A percentile compares a stretch with the other conserved stretches of the same genome.
Evolutionary conservation across 176 grass and related monocot genomes (phyloP).

Genomic region (Coix lacrymajobi): DNA sequence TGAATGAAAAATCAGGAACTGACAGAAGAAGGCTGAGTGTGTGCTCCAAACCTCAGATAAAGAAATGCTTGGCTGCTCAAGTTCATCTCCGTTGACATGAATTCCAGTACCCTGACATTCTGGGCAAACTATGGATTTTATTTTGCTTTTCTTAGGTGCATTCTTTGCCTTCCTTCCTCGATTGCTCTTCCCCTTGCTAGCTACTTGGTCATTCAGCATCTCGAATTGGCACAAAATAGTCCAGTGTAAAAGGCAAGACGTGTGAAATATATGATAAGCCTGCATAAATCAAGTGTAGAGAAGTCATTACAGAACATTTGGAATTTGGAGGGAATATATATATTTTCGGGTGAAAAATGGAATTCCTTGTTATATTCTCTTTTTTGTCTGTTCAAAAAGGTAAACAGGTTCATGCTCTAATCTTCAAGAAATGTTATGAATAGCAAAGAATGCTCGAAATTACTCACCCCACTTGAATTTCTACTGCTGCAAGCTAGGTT

Average conservation of each 20-base stretch:
- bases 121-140: slow-evolving; percentile 74
- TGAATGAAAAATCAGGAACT: slow-evolving; percentile 20
- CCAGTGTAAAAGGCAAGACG: slow-evolving; percentile 94
- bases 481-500: slow-evolving; percentile 87
- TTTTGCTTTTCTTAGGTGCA: slow-evolving; percentile 51
- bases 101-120: slow-evolving; percentile 95
- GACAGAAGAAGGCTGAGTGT: background rate
- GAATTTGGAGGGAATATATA: background rate
- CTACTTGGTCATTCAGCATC: slow-evolving; percentile 49
- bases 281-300: background rate
- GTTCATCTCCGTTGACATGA: slow-evolving; percentile 61
- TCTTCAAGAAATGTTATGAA: background rate
- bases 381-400: background rate
- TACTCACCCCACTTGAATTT: slow-evolving; percentile 82
- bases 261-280: slow-evolving; percentile 67
- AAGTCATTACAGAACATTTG: background rate
- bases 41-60: slow-evolving; percentile 73
- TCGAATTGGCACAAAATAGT: slow-evolving; percentile 85
- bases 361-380: too few relatives aligned
- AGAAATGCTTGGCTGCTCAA: slow-evolving; percentile 81
- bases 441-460: slow-evolving; percentile 3
- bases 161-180: slow-evolving; percentile 83
- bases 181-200: slow-evolving; percentile 55
- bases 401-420: background rate
- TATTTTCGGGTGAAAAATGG: background rate